Evolutionary conservation across 176 grass and related monocot species (phyloP).

Genomic region (Eleusine indica): DNA sequence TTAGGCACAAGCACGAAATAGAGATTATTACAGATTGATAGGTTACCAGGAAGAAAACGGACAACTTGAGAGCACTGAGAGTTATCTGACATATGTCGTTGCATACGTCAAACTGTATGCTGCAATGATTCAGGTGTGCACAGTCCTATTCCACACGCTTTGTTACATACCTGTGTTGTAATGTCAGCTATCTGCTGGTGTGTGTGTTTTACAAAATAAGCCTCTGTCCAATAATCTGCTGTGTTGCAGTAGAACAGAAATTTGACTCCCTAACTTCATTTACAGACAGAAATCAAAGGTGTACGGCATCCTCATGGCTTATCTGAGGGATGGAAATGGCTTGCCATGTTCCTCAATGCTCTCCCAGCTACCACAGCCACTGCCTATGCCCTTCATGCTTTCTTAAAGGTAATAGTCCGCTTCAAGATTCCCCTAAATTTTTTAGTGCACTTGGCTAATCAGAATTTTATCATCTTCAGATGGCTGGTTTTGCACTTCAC

Average conservation of each 20-base stretch:
- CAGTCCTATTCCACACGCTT: conserved; percentile 6
- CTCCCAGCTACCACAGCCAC: conserved; percentile 74
- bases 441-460: not conserved
- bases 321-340: conserved; percentile 88
- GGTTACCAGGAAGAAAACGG: conserved; percentile 85
- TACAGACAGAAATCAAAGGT: conserved; percentile 79
- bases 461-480: conserved; percentile 42
- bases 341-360: conserved; percentile 75
- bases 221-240: conserved; percentile 7
- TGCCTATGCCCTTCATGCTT: conserved; percentile 77
- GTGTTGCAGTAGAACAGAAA: conserved; percentile 36
- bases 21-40: conserved; percentile 69
- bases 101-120: conserved; percentile 89
- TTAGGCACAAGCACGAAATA: conserved; percentile 58
- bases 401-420: conserved; percentile 61
- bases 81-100: conserved; percentile 58
- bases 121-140: conserved; percentile 85
- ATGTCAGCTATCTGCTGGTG: not conserved
- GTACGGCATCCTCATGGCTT: conserved; percentile 74
- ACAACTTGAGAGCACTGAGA: conserved; percentile 70
- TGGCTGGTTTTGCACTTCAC: conserved; percentile 76
- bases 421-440: not conserved
- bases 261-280: conserved; percentile 26
- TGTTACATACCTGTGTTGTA: not conserved
- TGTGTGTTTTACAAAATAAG: not conserved